Conservation (phyloP, 2,329 filamentous ascomycete species). For the Sporothrix protearum region DNA sequence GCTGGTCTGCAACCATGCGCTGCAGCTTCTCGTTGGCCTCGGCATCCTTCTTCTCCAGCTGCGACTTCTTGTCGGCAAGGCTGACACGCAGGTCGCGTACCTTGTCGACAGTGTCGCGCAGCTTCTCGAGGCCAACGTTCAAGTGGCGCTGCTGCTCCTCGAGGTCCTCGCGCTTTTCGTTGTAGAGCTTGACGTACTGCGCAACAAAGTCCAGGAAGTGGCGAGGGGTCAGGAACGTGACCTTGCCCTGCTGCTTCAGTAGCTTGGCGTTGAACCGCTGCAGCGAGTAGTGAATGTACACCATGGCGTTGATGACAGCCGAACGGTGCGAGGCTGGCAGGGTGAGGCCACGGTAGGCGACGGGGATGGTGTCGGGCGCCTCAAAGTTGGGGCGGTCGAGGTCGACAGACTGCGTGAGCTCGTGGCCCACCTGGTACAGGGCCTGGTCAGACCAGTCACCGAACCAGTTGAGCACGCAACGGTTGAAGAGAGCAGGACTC, state of each 20-base stretch:
- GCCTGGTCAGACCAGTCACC: conserved; percentile 99
- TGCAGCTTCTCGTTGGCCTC: conserved; percentile 97
- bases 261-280: conserved; percentile 85
- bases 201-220: conserved; percentile 98
- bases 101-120: conserved; percentile 95
- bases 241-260: conserved; percentile 84
- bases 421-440: conserved; percentile 93
- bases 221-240: conserved; percentile 89
- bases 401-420: conserved; percentile 94
- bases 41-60: conserved; percentile 87
- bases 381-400: conserved; percentile 82
- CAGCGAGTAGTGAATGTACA: conserved; percentile 95
- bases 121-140: conserved; percentile 95
- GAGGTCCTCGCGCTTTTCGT: conserved; percentile 95
- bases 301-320: conserved; percentile 95
- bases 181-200: conserved; percentile 95
- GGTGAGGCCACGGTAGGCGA: conserved; percentile 81
- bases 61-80: conserved; percentile 88
- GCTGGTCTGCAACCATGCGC: conserved; percentile 94
- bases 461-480: conserved; percentile 99
- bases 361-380: conserved; percentile 85
- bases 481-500: conserved; percentile 96
- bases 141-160: conserved; percentile 98
- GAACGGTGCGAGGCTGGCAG: conserved; percentile 88
- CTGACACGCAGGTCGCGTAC: conserved; percentile 87